A percentile compares a stretch with the other conserved stretches of the same genome.
Conservation (phyloP, 768 basidiomycete species). For the Pisolithus microcarpus region DNA sequence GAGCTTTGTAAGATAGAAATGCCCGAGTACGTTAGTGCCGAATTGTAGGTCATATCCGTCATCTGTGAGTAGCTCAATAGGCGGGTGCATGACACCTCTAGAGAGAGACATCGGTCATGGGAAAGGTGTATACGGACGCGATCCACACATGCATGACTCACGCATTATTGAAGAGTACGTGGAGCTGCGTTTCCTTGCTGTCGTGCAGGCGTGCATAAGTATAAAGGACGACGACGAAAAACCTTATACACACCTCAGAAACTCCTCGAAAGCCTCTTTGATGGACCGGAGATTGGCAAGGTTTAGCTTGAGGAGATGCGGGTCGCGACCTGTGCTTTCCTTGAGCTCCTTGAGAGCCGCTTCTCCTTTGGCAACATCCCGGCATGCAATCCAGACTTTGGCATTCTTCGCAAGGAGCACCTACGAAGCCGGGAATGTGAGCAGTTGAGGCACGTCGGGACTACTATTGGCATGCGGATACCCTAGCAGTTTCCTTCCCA, state of each 20-base stretch:
- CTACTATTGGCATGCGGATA: too few species aligned
- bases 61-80: constrained; percentile 13
- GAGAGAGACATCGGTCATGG: neutral
- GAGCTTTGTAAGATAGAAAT: constrained; percentile 28
- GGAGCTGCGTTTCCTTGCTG: constrained; percentile 21
- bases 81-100: constrained; percentile 21
- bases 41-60: constrained; percentile 31
- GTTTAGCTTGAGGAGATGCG: constrained; percentile 26
- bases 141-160: constrained; percentile 4
- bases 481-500: too few species aligned
- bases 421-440: constrained; percentile 12
- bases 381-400: constrained; percentile 46
- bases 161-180: constrained; percentile 30
- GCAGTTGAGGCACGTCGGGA: too few species aligned
- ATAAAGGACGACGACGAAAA: neutral
- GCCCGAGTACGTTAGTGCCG: constrained; percentile 25
- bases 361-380: constrained; percentile 32
- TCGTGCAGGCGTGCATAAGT: neutral
- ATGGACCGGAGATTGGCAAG: constrained; percentile 27
- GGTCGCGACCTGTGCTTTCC: constrained; percentile 25
- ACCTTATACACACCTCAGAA: constrained; percentile 13
- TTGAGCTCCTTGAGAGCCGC: constrained; percentile 36
- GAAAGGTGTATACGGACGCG: too few species aligned
- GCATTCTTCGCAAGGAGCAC: constrained; percentile 37
- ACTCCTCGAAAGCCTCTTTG: constrained; percentile 24